phyloP scores from a whole-genome alignment of 768 basidiomycete species.

The Boletus fagicola region DNA sequence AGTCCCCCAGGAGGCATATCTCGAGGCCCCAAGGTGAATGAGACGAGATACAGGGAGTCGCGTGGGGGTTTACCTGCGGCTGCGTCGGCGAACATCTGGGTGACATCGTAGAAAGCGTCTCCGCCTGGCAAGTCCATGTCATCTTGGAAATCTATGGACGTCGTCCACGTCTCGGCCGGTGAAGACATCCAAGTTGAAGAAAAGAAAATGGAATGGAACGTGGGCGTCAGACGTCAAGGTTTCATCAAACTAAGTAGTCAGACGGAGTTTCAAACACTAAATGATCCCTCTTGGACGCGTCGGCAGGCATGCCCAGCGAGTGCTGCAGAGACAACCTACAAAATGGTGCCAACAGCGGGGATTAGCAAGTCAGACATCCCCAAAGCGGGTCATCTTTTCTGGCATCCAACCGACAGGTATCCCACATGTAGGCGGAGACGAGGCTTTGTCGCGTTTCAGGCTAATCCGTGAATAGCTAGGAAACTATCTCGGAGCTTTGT shows the following conservation, averaged over 20 bases:
- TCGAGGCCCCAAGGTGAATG: slow-evolving; percentile 27
- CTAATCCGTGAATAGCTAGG: slow-evolving; percentile 59
- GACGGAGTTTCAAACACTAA: slow-evolving; percentile 33
- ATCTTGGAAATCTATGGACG: slow-evolving; percentile 19
- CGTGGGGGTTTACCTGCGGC: slow-evolving; percentile 42
- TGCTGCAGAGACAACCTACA: not conserved
- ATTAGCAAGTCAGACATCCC: slow-evolving; percentile 3
- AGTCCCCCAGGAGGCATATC: slow-evolving; percentile 61
- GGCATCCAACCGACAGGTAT: slow-evolving; percentile 94
- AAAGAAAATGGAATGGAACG: not conserved
- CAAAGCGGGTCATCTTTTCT: slow-evolving; percentile 63
- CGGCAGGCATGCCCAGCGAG: not conserved
- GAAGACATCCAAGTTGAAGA: slow-evolving; percentile 4
- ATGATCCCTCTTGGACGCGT: slow-evolving; percentile 20
- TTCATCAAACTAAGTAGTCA: slow-evolving; percentile 5
- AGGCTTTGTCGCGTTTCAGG: not conserved
- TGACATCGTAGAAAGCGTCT: slow-evolving; percentile 63
- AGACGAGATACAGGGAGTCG: not conserved
- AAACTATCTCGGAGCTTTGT: slow-evolving; percentile 88
- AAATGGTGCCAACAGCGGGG: slow-evolving; percentile 7
- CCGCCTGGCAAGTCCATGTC: slow-evolving; percentile 48
- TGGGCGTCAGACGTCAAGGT: slow-evolving; percentile 3
- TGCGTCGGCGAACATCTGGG: slow-evolving; percentile 56
- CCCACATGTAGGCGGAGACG: slow-evolving; percentile 63
- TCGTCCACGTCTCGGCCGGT: slow-evolving; percentile 4